phyloP scores from a whole-genome alignment of 768 basidiomycete genomes.

The Galerina sulciceps region DNA sequence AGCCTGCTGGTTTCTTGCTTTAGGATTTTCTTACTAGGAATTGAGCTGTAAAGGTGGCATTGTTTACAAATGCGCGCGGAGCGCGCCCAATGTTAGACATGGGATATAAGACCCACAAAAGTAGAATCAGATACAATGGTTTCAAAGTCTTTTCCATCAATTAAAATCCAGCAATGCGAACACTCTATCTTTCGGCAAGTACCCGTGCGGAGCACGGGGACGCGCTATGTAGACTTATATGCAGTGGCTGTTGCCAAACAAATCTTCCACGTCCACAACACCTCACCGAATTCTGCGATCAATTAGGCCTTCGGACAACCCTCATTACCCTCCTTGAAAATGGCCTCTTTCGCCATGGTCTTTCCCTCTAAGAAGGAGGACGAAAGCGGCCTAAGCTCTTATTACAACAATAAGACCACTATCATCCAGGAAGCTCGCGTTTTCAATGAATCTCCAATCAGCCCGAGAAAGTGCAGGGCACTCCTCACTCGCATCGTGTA shows the following conservation, averaged over 20 bases:
- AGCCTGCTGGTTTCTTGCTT: too few relatives aligned
- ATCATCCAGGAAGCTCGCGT: conserved; percentile 98
- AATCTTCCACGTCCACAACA: conserved; percentile 45
- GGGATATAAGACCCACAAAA: too few relatives aligned
- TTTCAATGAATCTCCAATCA: conserved; percentile 99
- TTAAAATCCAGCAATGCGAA: too few relatives aligned
- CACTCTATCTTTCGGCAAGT: too few relatives aligned
- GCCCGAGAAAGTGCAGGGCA: conserved; percentile 94
- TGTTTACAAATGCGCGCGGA: too few relatives aligned
- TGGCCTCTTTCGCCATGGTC: conserved; percentile 66
- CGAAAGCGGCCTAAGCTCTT: conserved; percentile 88
- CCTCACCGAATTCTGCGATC: conserved; percentile 14
- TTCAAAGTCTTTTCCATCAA: too few relatives aligned
- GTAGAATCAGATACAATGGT: too few relatives aligned
- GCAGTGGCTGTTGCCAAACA: conserved; percentile 36
- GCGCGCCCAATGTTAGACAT: too few relatives aligned
- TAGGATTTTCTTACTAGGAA: too few relatives aligned
- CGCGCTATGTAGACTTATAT: too few relatives aligned
- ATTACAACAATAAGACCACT: conserved; percentile 97
- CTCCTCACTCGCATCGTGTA: conserved; percentile 97
- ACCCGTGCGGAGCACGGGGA: too few relatives aligned
- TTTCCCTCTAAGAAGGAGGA: conserved; percentile 96
- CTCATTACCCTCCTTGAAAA: conserved; percentile 26
- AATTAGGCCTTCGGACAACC: conserved; percentile 9
- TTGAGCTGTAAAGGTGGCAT: too few relatives aligned